Conservation (phyloP, 345 rosid genomes). For the Populus davidiana region DNA sequence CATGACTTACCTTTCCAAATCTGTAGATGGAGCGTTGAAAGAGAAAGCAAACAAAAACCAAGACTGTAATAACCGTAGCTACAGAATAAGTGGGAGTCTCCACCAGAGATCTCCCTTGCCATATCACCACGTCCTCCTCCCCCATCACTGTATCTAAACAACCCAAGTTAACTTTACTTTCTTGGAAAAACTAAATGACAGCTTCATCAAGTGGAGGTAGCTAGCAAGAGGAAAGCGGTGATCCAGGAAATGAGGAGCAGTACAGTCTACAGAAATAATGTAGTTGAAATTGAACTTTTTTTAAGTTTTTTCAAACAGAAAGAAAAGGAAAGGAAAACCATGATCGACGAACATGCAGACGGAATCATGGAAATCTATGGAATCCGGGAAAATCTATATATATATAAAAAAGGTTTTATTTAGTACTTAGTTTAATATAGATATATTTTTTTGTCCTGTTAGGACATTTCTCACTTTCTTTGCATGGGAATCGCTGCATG, state of each 20-base stretch:
- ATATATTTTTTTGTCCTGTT: conserved; percentile 1
- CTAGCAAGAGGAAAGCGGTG: background rate
- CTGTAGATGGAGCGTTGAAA: conserved; percentile 79
- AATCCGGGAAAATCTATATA: background rate
- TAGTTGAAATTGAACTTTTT: background rate
- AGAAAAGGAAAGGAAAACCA: too few relatives aligned
- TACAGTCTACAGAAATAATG: background rate
- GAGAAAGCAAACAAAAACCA: conserved; percentile 28
- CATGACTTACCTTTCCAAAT: conserved; percentile 61
- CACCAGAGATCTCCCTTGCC: conserved; percentile 53
- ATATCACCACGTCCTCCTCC: conserved; percentile 1
- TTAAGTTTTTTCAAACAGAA: background rate
- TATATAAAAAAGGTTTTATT: background rate
- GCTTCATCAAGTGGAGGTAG: background rate
- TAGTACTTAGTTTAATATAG: background rate
- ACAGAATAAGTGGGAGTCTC: conserved; percentile 95
- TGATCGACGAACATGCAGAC: background rate
- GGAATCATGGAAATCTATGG: background rate
- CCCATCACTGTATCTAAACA: background rate
- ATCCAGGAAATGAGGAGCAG: conserved; percentile 11
- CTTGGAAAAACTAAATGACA: background rate
- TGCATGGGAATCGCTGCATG: conserved; percentile 19
- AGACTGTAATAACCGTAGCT: conserved; percentile 73
- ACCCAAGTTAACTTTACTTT: background rate
- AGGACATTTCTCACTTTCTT: background rate